Conservation (phyloP, 2,329 filamentous ascomycete species). For the Alternaria dauci region DNA sequence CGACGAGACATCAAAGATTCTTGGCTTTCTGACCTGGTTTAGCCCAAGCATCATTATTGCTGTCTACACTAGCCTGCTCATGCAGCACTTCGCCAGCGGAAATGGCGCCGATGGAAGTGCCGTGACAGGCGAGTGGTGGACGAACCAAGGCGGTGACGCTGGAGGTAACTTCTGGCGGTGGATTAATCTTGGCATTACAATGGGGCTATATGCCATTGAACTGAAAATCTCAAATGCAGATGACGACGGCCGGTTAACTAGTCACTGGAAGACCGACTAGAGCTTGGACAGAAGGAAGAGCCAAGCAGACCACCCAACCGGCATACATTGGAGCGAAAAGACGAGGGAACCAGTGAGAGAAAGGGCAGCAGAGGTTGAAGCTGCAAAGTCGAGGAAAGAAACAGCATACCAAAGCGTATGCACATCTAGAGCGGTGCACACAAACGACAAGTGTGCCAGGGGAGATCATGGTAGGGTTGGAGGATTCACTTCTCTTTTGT, state of each 20-base stretch:
- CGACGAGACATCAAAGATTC: slow-evolving; percentile 79
- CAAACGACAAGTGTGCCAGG: background rate
- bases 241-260: slow-evolving; percentile 73
- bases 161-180: slow-evolving; percentile 91
- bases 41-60: slow-evolving; percentile 93
- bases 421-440: background rate
- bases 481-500: slow-evolving; percentile 1
- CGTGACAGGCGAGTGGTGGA: slow-evolving; percentile 76
- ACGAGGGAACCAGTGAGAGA: background rate
- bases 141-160: slow-evolving; percentile 79
- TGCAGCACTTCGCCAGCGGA: slow-evolving; percentile 85
- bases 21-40: slow-evolving; percentile 91
- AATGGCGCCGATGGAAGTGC: slow-evolving; percentile 61
- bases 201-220: slow-evolving; percentile 89
- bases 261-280: slow-evolving; percentile 93
- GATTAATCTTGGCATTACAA: slow-evolving; percentile 89
- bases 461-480: background rate
- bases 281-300: background rate
- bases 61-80: slow-evolving; percentile 92
- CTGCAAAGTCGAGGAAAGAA: background rate
- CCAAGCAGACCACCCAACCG: background rate
- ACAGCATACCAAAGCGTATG: background rate
- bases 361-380: background rate
- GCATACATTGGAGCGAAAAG: background rate
- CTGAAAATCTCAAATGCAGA: slow-evolving; percentile 86